These are phyloP conservation scores for Trichosporon sp. DNA, from an alignment of 1,284 basidiomycete species.

Conservation along the genomic window DNA sequence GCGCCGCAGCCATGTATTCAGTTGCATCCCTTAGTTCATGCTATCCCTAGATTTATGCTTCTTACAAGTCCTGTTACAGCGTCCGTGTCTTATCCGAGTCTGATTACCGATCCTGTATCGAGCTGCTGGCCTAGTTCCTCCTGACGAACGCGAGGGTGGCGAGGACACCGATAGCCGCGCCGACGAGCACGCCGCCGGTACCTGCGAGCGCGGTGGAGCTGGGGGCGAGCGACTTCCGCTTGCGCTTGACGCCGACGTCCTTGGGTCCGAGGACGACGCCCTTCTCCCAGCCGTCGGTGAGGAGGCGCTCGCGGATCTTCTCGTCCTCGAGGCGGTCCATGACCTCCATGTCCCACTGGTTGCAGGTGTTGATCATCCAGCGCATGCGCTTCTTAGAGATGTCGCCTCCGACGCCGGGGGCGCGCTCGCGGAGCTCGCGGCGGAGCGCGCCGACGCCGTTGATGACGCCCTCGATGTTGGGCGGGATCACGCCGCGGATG, in stretches of 20 bases:
- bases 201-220: neutral
- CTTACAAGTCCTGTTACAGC: neutral
- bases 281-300: slow-evolving; percentile 49
- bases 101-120: neutral
- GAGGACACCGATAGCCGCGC: neutral
- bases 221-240: neutral
- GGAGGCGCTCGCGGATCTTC: slow-evolving; percentile 32
- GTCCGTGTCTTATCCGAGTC: neutral
- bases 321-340: slow-evolving; percentile 43
- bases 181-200: neutral
- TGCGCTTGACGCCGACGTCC: slow-evolving; percentile 25
- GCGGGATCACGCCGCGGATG: slow-evolving; percentile 69
- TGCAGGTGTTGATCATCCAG: slow-evolving; percentile 92
- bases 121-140: neutral
- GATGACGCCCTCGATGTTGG: slow-evolving; percentile 72
- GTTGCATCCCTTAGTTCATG: neutral
- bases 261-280: slow-evolving; percentile 36
- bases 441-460: slow-evolving; percentile 63
- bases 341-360: slow-evolving; percentile 57
- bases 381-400: slow-evolving; percentile 65
- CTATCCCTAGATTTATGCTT: neutral
- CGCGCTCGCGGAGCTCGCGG: slow-evolving; percentile 51
- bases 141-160: neutral
- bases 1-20: neutral
- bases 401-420: slow-evolving; percentile 54